phyloP scores from a whole-genome alignment of 1,284 basidiomycete species.

The Fomes fomentarius region DNA sequence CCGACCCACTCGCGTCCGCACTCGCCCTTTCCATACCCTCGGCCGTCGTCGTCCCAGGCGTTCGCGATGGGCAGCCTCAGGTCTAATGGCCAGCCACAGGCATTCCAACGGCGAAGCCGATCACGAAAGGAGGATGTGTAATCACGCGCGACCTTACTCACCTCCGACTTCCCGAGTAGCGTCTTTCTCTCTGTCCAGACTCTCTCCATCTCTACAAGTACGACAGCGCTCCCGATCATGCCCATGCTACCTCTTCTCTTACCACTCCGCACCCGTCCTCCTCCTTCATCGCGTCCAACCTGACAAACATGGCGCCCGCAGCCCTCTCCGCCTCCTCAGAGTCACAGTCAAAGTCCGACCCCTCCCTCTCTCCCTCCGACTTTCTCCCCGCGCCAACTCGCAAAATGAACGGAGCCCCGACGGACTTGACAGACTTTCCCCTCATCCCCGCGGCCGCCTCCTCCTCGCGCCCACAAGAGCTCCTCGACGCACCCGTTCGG shows the following conservation, averaged over 20 bases:
- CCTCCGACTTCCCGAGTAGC: slow-evolving; percentile 1
- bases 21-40: background rate
- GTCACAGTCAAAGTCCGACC: no score
- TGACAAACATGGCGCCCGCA: slow-evolving; percentile 19
- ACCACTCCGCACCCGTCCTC: background rate
- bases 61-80: background rate
- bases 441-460: slow-evolving; percentile 23
- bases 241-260: background rate
- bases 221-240: background rate
- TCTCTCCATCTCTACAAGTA: background rate
- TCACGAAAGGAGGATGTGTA: slow-evolving; percentile 10
- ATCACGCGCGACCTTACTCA: slow-evolving; percentile 22
- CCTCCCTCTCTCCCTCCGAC: background rate
- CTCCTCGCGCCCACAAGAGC: slow-evolving; percentile 31
- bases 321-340: slow-evolving; percentile 9
- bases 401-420: slow-evolving; percentile 16
- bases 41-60: background rate
- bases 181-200: background rate
- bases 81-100: background rate
- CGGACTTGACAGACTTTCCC: slow-evolving; percentile 20
- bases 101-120: background rate
- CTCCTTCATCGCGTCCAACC: background rate
- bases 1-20: background rate
- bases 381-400: slow-evolving; percentile 13
- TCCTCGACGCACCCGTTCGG: slow-evolving; percentile 27